Evolutionary conservation across 345 rosid species (phyloP), one percentile per base, ranked within the genome.

Genomic region (Hevea brasiliensis): DNA sequence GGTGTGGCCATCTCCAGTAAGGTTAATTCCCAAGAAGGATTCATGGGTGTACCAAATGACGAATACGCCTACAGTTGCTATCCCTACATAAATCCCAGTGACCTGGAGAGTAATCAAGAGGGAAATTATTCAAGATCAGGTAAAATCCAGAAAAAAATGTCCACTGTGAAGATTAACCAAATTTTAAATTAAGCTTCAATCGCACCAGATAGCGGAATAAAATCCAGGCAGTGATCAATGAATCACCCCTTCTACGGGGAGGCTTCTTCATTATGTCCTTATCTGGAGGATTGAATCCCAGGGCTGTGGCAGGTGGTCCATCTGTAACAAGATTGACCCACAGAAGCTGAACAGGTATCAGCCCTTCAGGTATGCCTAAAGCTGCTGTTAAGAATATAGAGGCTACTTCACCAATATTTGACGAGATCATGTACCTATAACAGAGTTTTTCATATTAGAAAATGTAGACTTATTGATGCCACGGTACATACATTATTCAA

Each of bases 301-400:
- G 72, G 60, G 99, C 99, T 8, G 99, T 95, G 50, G 99, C 99
- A 54, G 99, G 98, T 40, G 99, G 99, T 23, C 99, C 98, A 66
- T 95, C 99, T 0, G 99, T 95, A 21, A 95, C 99, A 29, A 95
- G 98, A 81, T 95, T 95, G 26, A 95, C 99, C 99, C 99, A 95
- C 58, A 95, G 90, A 85, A 95, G 98, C 85, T 95, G 99, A 68
- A 95, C 99, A 0, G 98, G 99, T 35, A 95, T 95, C 98, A 95
- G 85, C 73, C 97, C 99, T 80, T 95, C 99, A 1, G 99, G 99
- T 80, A 95, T 95, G 68, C 99, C 98, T 81, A 95, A 83, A 23
- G 99, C 99, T 67, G 99, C 92, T 1, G 99, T 95, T 73, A 95
- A 79, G 75, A 95, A 95, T 74, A 95, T 95, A 7, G 94, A 95